Evolutionary conservation across 495 filamentous ascomycete species (phyloP).

Genomic region (Penicillium argentinense): DNA sequence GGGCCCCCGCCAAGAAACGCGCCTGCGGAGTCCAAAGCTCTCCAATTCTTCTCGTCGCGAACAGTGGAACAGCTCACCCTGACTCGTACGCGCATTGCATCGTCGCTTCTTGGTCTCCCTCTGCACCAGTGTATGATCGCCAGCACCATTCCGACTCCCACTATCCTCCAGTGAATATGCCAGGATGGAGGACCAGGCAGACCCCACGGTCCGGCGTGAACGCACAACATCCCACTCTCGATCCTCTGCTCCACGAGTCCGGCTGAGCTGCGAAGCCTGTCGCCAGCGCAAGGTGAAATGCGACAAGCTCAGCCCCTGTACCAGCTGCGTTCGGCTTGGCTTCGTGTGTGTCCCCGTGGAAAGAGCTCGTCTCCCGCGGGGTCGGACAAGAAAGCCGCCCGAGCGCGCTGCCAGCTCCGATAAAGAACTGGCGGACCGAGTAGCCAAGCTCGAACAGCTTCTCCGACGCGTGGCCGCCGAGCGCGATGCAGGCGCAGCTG

Average conservation of each 20-base stretch:
- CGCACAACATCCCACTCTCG: conserved; percentile 15
- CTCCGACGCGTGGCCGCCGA: conserved; percentile 20
- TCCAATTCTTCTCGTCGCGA: not conserved
- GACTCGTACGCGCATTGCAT: not conserved
- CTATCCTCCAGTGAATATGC: conserved; percentile 5
- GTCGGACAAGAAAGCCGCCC: conserved; percentile 40
- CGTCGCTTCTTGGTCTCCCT: not conserved
- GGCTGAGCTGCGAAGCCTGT: conserved; percentile 49
- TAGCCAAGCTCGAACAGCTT: conserved; percentile 32
- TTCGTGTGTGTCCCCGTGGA: conserved; percentile 58
- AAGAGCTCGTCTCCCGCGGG: conserved; percentile 35
- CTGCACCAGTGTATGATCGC: not conserved
- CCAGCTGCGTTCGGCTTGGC: conserved; percentile 61
- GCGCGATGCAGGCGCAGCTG: conserved; percentile 3
- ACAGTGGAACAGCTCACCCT: no score
- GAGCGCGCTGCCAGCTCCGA: conserved; percentile 15
- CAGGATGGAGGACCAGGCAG: conserved; percentile 16
- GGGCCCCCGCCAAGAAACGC: not conserved
- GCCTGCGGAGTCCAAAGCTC: not conserved
- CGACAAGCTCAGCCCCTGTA: conserved; percentile 71
- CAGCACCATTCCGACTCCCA: no score
- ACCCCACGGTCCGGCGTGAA: conserved; percentile 9
- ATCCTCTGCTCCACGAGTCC: conserved; percentile 26
- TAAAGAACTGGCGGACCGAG: conserved; percentile 26
- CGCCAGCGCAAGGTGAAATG: conserved; percentile 78